These are phyloP conservation scores for Termitomyces sp. DNA, from an alignment of 768 basidiomycete species.

Conservation along the genomic window DNA sequence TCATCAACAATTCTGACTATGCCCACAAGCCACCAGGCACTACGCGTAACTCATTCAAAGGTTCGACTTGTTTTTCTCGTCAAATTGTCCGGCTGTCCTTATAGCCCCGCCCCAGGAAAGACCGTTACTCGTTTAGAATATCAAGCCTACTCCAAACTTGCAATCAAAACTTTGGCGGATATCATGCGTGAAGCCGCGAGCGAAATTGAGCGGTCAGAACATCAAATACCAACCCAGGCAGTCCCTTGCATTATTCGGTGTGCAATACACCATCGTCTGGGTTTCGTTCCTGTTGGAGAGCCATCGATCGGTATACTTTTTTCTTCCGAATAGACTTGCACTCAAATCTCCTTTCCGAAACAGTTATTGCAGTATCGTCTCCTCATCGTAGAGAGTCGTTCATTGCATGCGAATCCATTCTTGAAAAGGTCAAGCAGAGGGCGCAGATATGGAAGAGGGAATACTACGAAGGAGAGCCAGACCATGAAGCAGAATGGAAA, in stretches of 20 bases:
- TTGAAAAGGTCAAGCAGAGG: constrained; percentile 81
- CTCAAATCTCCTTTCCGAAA: neutral
- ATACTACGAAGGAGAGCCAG: constrained; percentile 68
- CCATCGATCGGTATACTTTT: constrained; percentile 56
- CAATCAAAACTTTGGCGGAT: constrained; percentile 68
- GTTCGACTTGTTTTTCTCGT: constrained; percentile 26
- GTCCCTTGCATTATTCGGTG: constrained; percentile 45
- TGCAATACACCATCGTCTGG: constrained; percentile 72
- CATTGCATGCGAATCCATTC: constrained; percentile 68
- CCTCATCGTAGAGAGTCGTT: constrained; percentile 84
- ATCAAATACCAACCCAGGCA: constrained; percentile 22
- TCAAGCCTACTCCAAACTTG: constrained; percentile 77
- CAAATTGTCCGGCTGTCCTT: neutral
- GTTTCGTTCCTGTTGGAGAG: constrained; percentile 71
- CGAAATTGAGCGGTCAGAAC: constrained; percentile 37
- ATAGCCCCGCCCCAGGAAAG: constrained; percentile 41
- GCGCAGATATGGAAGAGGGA: constrained; percentile 93
- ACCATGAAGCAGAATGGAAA: constrained; percentile 67
- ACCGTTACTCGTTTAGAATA: constrained; percentile 71
- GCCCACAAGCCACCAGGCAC: constrained; percentile 34
- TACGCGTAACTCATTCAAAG: constrained; percentile 82
- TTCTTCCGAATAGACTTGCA: neutral
- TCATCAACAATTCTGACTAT: neutral
- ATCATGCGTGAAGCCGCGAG: constrained; percentile 46
- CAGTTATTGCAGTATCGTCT: constrained; percentile 77